Evolutionary conservation across 805 yeast species (phyloP), one percentile per base, ranked within the genome.

Genomic region (Metschnikowia vanudenii): DNA sequence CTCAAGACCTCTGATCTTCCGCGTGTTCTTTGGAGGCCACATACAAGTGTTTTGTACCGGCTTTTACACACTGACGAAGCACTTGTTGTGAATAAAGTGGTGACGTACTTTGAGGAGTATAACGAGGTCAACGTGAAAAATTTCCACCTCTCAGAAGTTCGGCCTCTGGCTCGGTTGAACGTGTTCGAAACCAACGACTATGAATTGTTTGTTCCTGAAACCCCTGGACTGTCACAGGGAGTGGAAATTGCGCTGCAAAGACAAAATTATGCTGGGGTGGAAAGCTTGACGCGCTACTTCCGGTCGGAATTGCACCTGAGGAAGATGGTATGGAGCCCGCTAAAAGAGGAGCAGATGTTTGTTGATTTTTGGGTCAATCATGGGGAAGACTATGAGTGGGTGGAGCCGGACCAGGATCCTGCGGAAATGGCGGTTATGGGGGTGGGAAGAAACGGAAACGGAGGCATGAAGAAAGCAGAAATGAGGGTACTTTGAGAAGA

Each of bases 321-420:
- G 28, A 47, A 46, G 30, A 39, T 55, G 43, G 38, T 49, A 17
- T 55, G 57, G 58, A 43, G 47, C 26, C 66, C 66, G 31, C 48
- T 68, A 19, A 62, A 61, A 3, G 69, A 69, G 45, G 76, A 71
- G 45, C 45, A 60, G 19, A 54, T 61, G 41, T 67, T 68, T 43
- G 46, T 71, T 29, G 73, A 70, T 32, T 71, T 60, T 38, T 71
- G 74, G 73, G 39, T 58, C 14, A 61, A 60, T 35, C 65, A 65
- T 18, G 96, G 96, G 26, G 91, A 84, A 45, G 90, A 89, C 12
- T 88, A 86, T 59, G 87, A 84, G 50, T 88, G 96, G 96, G 84
- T 79, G 11, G 96, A 88, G 59, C 96, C 96, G 0, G 96, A 88
- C 60, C 85, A 85, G 59, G 96, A 88, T 59, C 96, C 96, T 0